Evolutionary conservation across 2,329 filamentous ascomycete genomes (phyloP), one percentile per base, ranked within the genome.

Genomic region (Fusarium buxicola): DNA sequence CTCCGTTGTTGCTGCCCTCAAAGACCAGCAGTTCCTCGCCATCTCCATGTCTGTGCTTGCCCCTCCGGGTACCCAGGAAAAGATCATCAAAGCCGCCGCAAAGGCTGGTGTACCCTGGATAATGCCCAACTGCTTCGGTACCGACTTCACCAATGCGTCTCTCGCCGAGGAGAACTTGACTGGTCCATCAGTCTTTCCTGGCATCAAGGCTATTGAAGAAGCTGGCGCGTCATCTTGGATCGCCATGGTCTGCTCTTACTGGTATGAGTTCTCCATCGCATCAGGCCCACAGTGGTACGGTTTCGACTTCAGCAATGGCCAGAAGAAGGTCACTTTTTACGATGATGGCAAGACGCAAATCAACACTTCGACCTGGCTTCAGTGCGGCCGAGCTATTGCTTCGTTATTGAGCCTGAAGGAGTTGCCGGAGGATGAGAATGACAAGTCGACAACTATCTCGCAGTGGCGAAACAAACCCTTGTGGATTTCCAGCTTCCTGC

Each of bases 271-370:
- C 55, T 84, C 80, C 47, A 66, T 85, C 1, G 77, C 77, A 1
- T 73, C 75, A 4, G 75, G 74, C 0, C 47, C 72, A 2, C 45
- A 65, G 8, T 75, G 76, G 27, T 85, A 78, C 16, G 84, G 84
- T 5, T 81, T 85, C 71, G 82, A 85, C 63, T 76, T 84, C 18
- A 44, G 51, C 15, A 56, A 69, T 70, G 24, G 77, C 2, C 48
- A 79, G 27, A 73, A 72, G 2, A 73, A 68, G 9, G 58, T 82
- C 11, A 81, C 78, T 0, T 69, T 85, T n/a, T 85, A 79, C 55
- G 86, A 86, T 58, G 83, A 86, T 25, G 89, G 89, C 0, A 80
- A 79, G 16, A 81, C 78, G 2, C 80, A 75, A 50, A 84, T 89
- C 66, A 85, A 82, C 59, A 83, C 78, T 0, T 85, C 82, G 11